Percentiles rank a stretch among this genome's conserved stretches.
Conservation (phyloP, 2,329 filamentous ascomycete genomes). For the Penicillium brevicompactum region DNA sequence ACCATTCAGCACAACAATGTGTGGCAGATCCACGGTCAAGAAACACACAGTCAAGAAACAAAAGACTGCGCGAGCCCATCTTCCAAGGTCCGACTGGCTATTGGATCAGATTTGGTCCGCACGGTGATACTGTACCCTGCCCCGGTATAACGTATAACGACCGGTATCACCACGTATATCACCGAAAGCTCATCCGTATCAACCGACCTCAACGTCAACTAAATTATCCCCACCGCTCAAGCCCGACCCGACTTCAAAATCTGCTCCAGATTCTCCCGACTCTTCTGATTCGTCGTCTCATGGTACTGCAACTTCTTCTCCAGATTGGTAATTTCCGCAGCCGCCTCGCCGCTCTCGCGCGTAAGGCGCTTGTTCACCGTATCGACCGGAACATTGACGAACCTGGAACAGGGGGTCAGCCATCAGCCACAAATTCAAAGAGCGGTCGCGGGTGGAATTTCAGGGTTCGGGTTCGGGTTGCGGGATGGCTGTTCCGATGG, state of each 20-base stretch:
- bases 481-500: too few relatives aligned
- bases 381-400: conserved; percentile 74
- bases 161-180: neutral
- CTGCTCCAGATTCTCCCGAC: conserved; percentile 84
- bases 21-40: neutral
- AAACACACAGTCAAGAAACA: too few relatives aligned
- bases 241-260: conserved; percentile 66
- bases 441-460: neutral
- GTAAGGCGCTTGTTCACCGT: conserved; percentile 76
- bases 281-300: conserved; percentile 94
- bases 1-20: neutral
- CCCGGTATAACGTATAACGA: too few relatives aligned
- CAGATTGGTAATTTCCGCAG: conserved; percentile 76
- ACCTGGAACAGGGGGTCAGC: conserved; percentile 60
- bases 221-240: conserved; percentile 12
- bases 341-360: conserved; percentile 71
- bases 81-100: too few relatives aligned
- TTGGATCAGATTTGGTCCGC: too few relatives aligned
- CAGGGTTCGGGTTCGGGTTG: too few relatives aligned
- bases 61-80: too few relatives aligned
- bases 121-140: too few relatives aligned
- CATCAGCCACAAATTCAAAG: conserved; percentile 1
- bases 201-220: neutral
- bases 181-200: neutral
- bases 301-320: conserved; percentile 90